A percentile compares a stretch with the other conserved stretches of the same genome.
These are phyloP conservation scores for Pezicula carpinea DNA, from an alignment of 2,329 filamentous ascomycete species.

Conservation along the genomic window DNA sequence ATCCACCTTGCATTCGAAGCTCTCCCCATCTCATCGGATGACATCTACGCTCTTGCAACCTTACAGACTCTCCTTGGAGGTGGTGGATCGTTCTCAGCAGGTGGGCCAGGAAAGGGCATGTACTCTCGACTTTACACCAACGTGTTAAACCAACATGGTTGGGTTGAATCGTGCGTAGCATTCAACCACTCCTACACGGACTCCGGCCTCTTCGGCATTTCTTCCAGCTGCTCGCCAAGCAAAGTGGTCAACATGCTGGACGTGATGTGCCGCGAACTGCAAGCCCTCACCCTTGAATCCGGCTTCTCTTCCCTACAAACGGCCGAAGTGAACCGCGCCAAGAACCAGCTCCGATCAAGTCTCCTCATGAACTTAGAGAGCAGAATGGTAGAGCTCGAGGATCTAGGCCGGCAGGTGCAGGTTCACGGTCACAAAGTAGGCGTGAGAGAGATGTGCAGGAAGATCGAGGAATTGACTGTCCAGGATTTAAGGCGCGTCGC, in stretches of 20 bases:
- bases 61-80: conserved; percentile 94
- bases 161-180: conserved; percentile 92
- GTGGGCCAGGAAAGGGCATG: conserved; percentile 97
- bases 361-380: conserved; percentile 97
- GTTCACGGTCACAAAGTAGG: conserved; percentile 92
- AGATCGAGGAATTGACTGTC: conserved; percentile 79
- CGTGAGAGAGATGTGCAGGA: conserved; percentile 85
- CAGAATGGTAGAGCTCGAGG: conserved; percentile 95
- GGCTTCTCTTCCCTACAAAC: conserved; percentile 69
- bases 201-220: conserved; percentile 91
- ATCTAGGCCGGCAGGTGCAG: conserved; percentile 90
- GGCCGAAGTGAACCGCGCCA: conserved; percentile 82
- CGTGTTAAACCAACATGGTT: conserved; percentile 93
- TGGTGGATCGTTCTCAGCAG: conserved; percentile 93
- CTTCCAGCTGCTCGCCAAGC: conserved; percentile 75
- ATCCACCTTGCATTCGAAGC: conserved; percentile 96
- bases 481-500: conserved; percentile 80
- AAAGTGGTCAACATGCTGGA: conserved; percentile 82
- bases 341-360: conserved; percentile 89
- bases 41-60: conserved; percentile 95
- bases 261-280: conserved; percentile 89
- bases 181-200: conserved; percentile 99
- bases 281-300: conserved; percentile 68
- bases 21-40: conserved; percentile 80
- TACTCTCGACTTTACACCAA: conserved; percentile 97